Evolutionary conservation across 2,329 filamentous ascomycete genomes (phyloP).

Genomic region (Boeremia exigua): DNA sequence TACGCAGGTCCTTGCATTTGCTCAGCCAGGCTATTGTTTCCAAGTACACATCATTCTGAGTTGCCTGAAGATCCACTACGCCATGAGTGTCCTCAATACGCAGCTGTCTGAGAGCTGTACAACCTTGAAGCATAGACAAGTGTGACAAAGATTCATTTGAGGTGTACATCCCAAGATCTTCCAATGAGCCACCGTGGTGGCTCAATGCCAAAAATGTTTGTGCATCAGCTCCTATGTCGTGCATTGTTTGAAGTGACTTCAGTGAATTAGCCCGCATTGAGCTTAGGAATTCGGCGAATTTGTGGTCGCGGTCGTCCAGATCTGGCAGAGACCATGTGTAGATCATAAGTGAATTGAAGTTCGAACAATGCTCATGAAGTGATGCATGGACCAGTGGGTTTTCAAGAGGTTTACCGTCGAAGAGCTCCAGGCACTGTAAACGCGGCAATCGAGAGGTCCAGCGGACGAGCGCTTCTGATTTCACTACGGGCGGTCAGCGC

Average conservation of each 20-base stretch:
- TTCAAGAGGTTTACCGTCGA: slow-evolving; percentile 65
- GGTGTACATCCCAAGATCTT: slow-evolving; percentile 59
- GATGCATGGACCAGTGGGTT: slow-evolving; percentile 59
- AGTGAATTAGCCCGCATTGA: slow-evolving; percentile 64
- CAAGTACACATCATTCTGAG: slow-evolving; percentile 59
- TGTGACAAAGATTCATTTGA: slow-evolving; percentile 57
- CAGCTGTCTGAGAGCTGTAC: slow-evolving; percentile 57
- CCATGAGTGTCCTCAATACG: slow-evolving; percentile 56
- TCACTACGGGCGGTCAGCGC: slow-evolving; percentile 46
- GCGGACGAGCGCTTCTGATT: slow-evolving; percentile 58
- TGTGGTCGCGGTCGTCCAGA: slow-evolving; percentile 58
- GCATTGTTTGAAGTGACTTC: slow-evolving; percentile 64
- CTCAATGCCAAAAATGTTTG: slow-evolving; percentile 62
- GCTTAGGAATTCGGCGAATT: slow-evolving; percentile 65
- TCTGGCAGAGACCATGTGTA: slow-evolving; percentile 54
- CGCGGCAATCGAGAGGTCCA: slow-evolving; percentile 67
- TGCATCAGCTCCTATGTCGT: slow-evolving; percentile 60
- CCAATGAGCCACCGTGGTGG: slow-evolving; percentile 62
- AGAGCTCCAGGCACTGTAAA: slow-evolving; percentile 65
- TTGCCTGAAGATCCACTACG: slow-evolving; percentile 56
- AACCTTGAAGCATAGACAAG: slow-evolving; percentile 56
- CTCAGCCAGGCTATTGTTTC: slow-evolving; percentile 62
- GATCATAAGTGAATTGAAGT: slow-evolving; percentile 66
- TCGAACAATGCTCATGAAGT: slow-evolving; percentile 64
- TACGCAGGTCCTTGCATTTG: slow-evolving; percentile 58